Percentiles rank a stretch among this genome's conserved stretches.
These are phyloP conservation scores for Asterochloris erici DNA, from an alignment of 139 green algal genomes.

Conservation along the genomic window DNA sequence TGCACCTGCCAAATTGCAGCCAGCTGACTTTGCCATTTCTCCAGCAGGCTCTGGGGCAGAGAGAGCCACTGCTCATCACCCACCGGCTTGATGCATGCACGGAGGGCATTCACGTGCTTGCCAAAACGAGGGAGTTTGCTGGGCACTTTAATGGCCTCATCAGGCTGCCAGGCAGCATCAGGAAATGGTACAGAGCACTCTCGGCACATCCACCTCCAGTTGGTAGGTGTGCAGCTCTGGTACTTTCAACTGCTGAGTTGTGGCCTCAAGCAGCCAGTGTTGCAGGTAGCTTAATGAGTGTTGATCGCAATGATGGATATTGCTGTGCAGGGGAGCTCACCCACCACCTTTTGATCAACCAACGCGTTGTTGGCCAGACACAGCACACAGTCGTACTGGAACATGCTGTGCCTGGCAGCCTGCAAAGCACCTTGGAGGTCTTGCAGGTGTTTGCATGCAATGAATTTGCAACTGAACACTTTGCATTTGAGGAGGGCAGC, in stretches of 20 bases:
- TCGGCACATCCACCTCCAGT: slow-evolving; percentile 8
- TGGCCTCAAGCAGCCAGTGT: neutral
- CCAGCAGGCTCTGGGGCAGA: slow-evolving; percentile 1
- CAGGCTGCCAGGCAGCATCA: neutral
- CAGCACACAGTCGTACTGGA: slow-evolving; percentile 43
- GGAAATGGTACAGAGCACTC: slow-evolving; percentile 38
- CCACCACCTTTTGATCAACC: slow-evolving; percentile 34
- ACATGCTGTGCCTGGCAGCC: slow-evolving; percentile 1
- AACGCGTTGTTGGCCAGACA: slow-evolving; percentile 31
- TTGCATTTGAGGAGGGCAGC: too few species aligned
- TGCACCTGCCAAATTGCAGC: neutral
- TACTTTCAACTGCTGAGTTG: neutral
- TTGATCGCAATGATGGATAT: neutral
- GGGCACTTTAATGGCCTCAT: slow-evolving; percentile 52
- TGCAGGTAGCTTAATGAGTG: neutral
- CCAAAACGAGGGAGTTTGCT: slow-evolving; percentile 39
- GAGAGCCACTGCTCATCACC: slow-evolving; percentile 40
- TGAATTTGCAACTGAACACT: too few species aligned
- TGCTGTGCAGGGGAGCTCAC: slow-evolving; percentile 37
- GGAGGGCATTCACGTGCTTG: slow-evolving; percentile 73
- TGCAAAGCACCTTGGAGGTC: slow-evolving; percentile 46
- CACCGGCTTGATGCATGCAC: slow-evolving; percentile 76
- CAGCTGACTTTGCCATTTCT: neutral
- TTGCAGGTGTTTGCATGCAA: slow-evolving; percentile 24
- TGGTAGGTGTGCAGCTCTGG: neutral